Base-by-base conservation (phyloP, 805 yeast genomes). In the Starmerella apicola region DNA sequence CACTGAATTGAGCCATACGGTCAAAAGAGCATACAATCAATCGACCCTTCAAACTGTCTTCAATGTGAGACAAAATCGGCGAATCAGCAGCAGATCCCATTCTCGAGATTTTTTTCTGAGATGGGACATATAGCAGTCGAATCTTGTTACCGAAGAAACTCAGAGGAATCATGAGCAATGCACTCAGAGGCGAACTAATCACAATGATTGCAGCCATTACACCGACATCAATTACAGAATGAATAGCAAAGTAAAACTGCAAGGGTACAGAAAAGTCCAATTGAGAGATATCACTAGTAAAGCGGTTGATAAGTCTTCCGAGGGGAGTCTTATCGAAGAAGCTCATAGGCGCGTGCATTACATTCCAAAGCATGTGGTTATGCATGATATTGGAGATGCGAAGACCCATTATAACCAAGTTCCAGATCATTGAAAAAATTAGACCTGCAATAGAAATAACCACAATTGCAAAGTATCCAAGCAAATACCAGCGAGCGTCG, bases 31-130 rank as follows among this genome's bases (percentile, higher is more conserved):
- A 66, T 41, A 85, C 72, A 1, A 88, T 81, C 33, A 75, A 73
- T 20, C 78, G 73, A 7, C 95, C 95, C 28, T 68, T 68, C 36
- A 85, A 60, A 7, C 84, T 76, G 54, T 85, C 95, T 53, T 81
- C 86, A 42, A 85, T 67, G 46, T 79, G 84, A 0, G 94, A 78
- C 64, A 74, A 76, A 18, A 83, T 74, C 3, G 94, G 94, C 40
- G 83, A 73, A 51, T 74, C 69, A 3, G 88, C 68, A 18, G 76
- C 67, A 33, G 81, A 74, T 29, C 71, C 70, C 46, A 83, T 66
- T 51, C 95, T 70, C 52, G 79, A 79, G 50, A 84, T 62, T 54
- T 84, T 93, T 49, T 94, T 69, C 5, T 85, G 72, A 1, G 82
- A 66, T 2, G 75, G 68, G 38, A 78, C 72, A 56, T 78, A 85